Evolutionary conservation across 1,139 yeast genomes (phyloP), one percentile per base, ranked within the genome.

Genomic region (Kazachstania sp.): DNA sequence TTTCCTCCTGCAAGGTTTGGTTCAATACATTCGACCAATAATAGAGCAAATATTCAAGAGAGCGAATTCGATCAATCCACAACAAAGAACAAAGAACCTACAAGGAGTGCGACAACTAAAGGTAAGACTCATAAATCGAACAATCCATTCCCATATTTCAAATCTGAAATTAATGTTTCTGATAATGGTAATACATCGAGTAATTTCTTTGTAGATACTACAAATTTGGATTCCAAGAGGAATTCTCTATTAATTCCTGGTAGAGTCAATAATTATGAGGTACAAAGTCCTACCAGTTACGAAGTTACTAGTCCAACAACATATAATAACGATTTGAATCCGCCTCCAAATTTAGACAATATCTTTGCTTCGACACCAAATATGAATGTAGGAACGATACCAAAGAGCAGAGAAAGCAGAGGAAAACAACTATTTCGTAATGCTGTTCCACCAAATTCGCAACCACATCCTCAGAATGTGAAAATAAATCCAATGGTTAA

Each of bases 141-240:
- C 43, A 63, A 63, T 48, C 67, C 67, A 31, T 63, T 63, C 44
- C 66, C 67, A 12, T 58, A 50, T 43, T 59, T 61, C 46, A 50
- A 50, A 4, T 26, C 45, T 16, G 48, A 41, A n/a, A 31, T 11
- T 29, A 43, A 31, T 51, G 46, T 32, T 9, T 23, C 35, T 16
- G 36, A 39, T 45, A 42, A 30, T 15, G 37, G n/a, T 49, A 48
- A 47, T 2, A 1, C 29, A 11, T 12, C 20, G 3, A 41, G 16
- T 6, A 34, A 41, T 23, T 31, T 31, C 28, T 31, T 41, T 32
- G 18, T n/a, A 3, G 40, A 28, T n/a, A 13, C 15, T n/a, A 26
- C 18, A 8, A 34, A 23, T 32, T 8, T 12, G 13, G 35, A 19
- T 4, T 28, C 31, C n/a, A 37, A 26, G 39, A 18, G 41, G 3